Evolutionary conservation across 2,329 filamentous ascomycete genomes (phyloP).

Genomic region (Aspergillus quadrilineatus): DNA sequence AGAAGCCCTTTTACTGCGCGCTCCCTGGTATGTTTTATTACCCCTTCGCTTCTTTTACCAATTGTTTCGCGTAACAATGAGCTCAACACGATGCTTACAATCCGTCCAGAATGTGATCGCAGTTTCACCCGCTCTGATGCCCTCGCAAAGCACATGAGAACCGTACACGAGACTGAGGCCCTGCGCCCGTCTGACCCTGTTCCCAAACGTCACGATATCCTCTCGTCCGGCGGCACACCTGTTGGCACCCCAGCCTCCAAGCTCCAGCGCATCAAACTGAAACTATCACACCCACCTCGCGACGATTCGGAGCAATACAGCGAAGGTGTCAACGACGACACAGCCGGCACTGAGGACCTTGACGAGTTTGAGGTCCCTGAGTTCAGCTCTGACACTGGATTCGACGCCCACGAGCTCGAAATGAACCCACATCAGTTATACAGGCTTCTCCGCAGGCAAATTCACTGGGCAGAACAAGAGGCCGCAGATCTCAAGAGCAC

Average conservation of each 20-base stretch:
- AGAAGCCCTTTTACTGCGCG: slow-evolving; percentile 98
- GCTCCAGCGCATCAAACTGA: slow-evolving; percentile 44
- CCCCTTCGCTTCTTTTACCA: slow-evolving; percentile 1
- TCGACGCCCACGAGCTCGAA: slow-evolving; percentile 45
- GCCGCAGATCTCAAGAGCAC: slow-evolving; percentile 38
- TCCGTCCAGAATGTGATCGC: slow-evolving; percentile 78
- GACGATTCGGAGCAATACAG: slow-evolving; percentile 31
- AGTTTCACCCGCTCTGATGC: slow-evolving; percentile 96
- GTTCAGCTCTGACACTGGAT: slow-evolving; percentile 41
- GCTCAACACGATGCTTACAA: slow-evolving; percentile 6
- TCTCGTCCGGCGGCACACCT: slow-evolving; percentile 30
- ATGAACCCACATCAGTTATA: slow-evolving; percentile 46
- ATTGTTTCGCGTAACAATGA: not conserved
- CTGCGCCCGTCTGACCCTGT: slow-evolving; percentile 64
- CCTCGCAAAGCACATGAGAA: slow-evolving; percentile 96
- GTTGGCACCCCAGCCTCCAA: slow-evolving; percentile 33
- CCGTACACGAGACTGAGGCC: slow-evolving; percentile 94
- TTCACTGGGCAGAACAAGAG: slow-evolving; percentile 50
- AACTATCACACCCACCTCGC: slow-evolving; percentile 38
- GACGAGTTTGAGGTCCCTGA: slow-evolving; percentile 39
- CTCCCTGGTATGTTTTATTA: slow-evolving; percentile 68
- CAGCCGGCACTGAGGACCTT: slow-evolving; percentile 35
- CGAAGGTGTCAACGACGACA: slow-evolving; percentile 28
- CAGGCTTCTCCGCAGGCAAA: slow-evolving; percentile 47
- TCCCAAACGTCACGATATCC: slow-evolving; percentile 37